Base-by-base conservation (phyloP, 1,139 yeast species). In the Meyerozyma carpophila region DNA sequence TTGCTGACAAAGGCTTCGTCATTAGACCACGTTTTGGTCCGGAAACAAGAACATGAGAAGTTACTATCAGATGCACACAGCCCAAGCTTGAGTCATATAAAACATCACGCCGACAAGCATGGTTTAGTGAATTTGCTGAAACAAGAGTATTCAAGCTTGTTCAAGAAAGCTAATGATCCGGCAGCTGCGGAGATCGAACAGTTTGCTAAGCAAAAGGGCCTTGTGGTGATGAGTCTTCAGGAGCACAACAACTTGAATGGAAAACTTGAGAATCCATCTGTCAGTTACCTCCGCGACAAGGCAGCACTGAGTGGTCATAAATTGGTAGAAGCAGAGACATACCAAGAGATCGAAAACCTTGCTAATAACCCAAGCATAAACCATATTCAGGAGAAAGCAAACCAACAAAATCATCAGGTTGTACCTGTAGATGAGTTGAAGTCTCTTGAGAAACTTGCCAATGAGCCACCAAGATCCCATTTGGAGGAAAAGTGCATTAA, bases 61-160 rank as follows among this genome's bases (percentile, higher is more conserved):
- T 50, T 66, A 40, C 44, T 47, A 5, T 55, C 53, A 40, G 48
- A 59, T n/a, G 70, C 71, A 0, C 48, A 62, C 41, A 55, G 57
- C 5, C 74, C 74, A 40, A 54, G 60, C 24, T 55, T 66, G 45
- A 62, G 56, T 38, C 69, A 66, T 41, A 62, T 72, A 5, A 65
- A 68, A 44, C 49, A 53, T 10, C 66, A 62, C 16, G 75, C 75
- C 2, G 72, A 68, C 39, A 60, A 48, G 28, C 62, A 59, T 42
- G 61, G 63, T n/a, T 60, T 70, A 44, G 62, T 68, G 2, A 65
- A 75, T 0, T 54, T 72, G 44, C 48, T 63, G 3, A 59, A 61
- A 44, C 41, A 50, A 3, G 75, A 70, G 44, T 71, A 67, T 46
- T 61, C 73, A n/a, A 55, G 56, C 8, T 56, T 72, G 40, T 68